These are phyloP conservation scores for Remersonia thermophila DNA, from an alignment of 2,329 filamentous ascomycete species.

Conservation along the genomic window DNA sequence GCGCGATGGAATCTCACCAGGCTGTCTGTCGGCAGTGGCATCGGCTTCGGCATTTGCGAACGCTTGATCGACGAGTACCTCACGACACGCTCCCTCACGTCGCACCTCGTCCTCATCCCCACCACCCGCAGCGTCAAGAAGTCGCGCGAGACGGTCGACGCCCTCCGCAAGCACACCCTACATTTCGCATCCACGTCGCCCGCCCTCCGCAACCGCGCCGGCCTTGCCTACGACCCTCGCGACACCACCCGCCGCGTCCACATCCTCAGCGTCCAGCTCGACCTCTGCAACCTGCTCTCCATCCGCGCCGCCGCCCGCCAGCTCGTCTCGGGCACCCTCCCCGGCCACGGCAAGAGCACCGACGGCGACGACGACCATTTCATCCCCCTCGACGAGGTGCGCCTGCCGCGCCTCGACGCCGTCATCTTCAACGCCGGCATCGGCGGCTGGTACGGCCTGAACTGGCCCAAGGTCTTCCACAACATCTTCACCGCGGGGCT, in stretches of 20 bases:
- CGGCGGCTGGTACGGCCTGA: slow-evolving; percentile 70
- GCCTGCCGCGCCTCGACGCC: slow-evolving; percentile 60
- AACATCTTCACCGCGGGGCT: slow-evolving; percentile 46
- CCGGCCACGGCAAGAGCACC: slow-evolving; percentile 21
- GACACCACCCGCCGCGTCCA: slow-evolving; percentile 40
- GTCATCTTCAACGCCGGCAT: slow-evolving; percentile 81
- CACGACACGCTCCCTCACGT: slow-evolving; percentile 47
- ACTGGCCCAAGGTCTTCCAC: slow-evolving; percentile 50
- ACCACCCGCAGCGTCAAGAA: slow-evolving; percentile 70
- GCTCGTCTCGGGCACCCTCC: slow-evolving; percentile 31
- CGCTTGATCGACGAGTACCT: slow-evolving; percentile 88
- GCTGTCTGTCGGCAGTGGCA: slow-evolving; percentile 48
- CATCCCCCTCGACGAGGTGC: slow-evolving; percentile 30
- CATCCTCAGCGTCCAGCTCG: slow-evolving; percentile 44
- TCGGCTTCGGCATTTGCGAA: slow-evolving; percentile 73
- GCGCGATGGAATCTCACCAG: too few relatives aligned
- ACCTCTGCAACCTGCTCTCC: slow-evolving; percentile 45
- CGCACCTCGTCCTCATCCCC: slow-evolving; percentile 67
- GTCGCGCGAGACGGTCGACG: slow-evolving; percentile 56
- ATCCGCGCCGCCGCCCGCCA: slow-evolving; percentile 37
- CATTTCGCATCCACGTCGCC: slow-evolving; percentile 30
- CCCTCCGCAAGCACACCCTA: slow-evolving; percentile 51
- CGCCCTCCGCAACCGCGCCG: slow-evolving; percentile 26
- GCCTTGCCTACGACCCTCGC: slow-evolving; percentile 27
- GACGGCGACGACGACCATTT: slow-evolving; percentile 25